Evolutionary conservation across 1,284 basidiomycete genomes (phyloP).

Genomic region (Mycosarcoma mackinlayi): DNA sequence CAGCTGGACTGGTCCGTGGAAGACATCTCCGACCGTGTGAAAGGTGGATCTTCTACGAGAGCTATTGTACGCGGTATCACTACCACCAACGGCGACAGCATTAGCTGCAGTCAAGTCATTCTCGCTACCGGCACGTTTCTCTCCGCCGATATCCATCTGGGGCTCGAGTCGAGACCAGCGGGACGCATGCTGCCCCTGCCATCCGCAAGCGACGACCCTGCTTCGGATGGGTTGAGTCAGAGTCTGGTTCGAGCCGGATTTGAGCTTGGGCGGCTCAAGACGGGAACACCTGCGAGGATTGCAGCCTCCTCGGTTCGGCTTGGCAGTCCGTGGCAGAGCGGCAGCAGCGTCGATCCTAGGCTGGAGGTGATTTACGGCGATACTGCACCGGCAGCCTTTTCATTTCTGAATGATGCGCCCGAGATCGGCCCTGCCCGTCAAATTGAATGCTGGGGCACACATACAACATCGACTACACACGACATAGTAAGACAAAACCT

Average conservation of each 20-base stretch:
- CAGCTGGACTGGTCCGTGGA: slow-evolving; percentile 74
- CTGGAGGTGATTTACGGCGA: slow-evolving; percentile 48
- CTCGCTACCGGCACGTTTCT: slow-evolving; percentile 91
- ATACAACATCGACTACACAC: slow-evolving; percentile 80
- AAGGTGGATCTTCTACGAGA: no score
- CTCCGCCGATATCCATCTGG: slow-evolving; percentile 87
- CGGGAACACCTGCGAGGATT: slow-evolving; percentile 86
- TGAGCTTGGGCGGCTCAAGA: slow-evolving; percentile 83
- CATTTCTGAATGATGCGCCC: slow-evolving; percentile 48
- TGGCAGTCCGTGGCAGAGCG: slow-evolving; percentile 39
- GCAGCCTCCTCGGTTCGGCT: slow-evolving; percentile 79
- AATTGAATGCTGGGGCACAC: slow-evolving; percentile 79
- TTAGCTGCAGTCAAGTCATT: slow-evolving; percentile 82
- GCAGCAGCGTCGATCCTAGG: slow-evolving; percentile 15
- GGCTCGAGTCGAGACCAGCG: slow-evolving; percentile 80
- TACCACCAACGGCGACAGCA: slow-evolving; percentile 80
- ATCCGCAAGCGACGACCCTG: slow-evolving; percentile 70
- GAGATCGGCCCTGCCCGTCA: slow-evolving; percentile 74
- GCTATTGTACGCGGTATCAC: slow-evolving; percentile 78
- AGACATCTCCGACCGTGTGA: no score
- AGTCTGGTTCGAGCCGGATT: slow-evolving; percentile 82
- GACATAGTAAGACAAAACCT: slow-evolving; percentile 75
- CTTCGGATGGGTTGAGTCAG: slow-evolving; percentile 76
- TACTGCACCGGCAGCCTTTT: slow-evolving; percentile 42
- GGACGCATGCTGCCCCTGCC: slow-evolving; percentile 83